phyloP scores from a whole-genome alignment of 192 early-diverging fungal species.

The Paraglomus brasilianum region DNA sequence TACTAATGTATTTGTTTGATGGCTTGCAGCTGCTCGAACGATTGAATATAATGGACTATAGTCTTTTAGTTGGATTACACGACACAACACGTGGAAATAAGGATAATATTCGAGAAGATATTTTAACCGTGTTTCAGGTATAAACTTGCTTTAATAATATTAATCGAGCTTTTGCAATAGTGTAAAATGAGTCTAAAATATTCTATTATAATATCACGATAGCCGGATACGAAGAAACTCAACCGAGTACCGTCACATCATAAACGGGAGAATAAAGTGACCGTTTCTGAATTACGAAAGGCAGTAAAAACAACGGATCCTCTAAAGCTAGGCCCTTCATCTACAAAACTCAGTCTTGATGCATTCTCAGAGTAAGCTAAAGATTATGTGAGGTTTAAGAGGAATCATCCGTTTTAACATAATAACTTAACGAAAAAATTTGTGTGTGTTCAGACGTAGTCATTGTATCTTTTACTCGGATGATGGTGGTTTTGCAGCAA shows the following conservation, averaged over 20 bases:
- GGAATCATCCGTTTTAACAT: neutral
- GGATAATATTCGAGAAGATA: slow-evolving; percentile 89
- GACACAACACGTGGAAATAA: slow-evolving; percentile 81
- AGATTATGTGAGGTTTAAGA: neutral
- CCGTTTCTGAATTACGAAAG: slow-evolving; percentile 49
- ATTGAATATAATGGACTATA: slow-evolving; percentile 98
- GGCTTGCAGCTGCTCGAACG: slow-evolving; percentile 53
- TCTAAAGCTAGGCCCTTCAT: slow-evolving; percentile 54
- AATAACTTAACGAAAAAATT: too few relatives aligned
- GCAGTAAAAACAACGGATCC: slow-evolving; percentile 61
- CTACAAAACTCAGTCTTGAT: slow-evolving; percentile 49
- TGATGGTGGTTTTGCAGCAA: slow-evolving; percentile 83
- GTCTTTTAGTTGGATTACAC: slow-evolving; percentile 90
- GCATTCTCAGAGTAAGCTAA: slow-evolving; percentile 53
- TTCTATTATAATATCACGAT: neutral
- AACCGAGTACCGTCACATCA: slow-evolving; percentile 46
- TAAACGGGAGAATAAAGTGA: slow-evolving; percentile 51
- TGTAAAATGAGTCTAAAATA: neutral
- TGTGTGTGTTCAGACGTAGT: slow-evolving; percentile 48
- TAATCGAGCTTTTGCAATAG: neutral
- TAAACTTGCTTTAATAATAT: neutral
- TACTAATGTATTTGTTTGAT: slow-evolving; percentile 36
- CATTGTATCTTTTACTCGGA: slow-evolving; percentile 89
- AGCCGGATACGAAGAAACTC: slow-evolving; percentile 50
- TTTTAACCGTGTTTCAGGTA: slow-evolving; percentile 76